These are phyloP conservation scores for Zasmidium angulare DNA, from an alignment of 2,329 filamentous ascomycete genomes.

Conservation along the genomic window DNA sequence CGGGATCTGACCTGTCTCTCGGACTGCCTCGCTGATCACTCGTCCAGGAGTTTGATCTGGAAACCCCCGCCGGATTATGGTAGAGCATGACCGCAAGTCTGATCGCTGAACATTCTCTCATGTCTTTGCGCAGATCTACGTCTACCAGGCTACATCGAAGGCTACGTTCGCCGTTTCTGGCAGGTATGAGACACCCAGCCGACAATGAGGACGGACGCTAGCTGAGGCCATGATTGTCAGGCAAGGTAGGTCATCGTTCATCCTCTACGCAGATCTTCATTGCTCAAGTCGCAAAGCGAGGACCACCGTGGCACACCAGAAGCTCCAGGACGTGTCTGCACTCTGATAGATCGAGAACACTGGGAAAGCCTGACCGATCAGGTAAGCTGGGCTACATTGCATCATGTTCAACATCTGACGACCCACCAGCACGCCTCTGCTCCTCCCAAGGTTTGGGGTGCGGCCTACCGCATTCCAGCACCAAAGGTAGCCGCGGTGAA, in stretches of 20 bases:
- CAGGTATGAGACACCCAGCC: constrained; percentile 63
- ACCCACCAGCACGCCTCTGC: constrained; percentile 55
- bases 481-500: constrained; percentile 75
- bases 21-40: constrained; percentile 11
- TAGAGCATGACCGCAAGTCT: constrained; percentile 43
- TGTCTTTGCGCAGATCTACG: constrained; percentile 63
- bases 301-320: constrained; percentile 92
- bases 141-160: constrained; percentile 84
- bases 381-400: constrained; percentile 37
- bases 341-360: constrained; percentile 79
- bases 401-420: neutral
- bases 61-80: constrained; percentile 95
- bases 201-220: neutral
- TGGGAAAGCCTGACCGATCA: constrained; percentile 75
- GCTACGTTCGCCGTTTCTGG: constrained; percentile 96
- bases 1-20: neutral
- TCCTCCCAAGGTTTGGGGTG: constrained; percentile 78
- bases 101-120: neutral
- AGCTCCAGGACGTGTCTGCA: constrained; percentile 86
- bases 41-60: constrained; percentile 84
- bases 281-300: constrained; percentile 57
- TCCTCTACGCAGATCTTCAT: neutral
- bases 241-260: constrained; percentile 29
- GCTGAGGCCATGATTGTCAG: constrained; percentile 11
- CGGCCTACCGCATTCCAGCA: constrained; percentile 77